Base-by-base conservation (phyloP, 148 eudicot species). In the Nepenthes gracilis region DNA sequence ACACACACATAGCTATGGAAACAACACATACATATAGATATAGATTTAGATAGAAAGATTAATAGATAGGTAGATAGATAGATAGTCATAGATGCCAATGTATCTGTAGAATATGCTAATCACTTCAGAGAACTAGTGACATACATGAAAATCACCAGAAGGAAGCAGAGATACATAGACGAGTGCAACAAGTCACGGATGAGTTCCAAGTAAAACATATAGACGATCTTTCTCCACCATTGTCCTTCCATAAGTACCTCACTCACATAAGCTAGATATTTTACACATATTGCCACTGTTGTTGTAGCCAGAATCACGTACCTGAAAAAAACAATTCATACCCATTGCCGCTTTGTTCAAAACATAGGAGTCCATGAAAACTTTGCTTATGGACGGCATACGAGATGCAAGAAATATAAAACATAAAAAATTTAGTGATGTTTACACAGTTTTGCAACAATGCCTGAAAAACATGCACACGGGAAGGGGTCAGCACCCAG, bases 241-340 rank as follows among this genome's bases (percentile, higher is more conserved):
- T 93, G 98, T 45, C 98, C 98, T 67, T 93, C 98, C 98, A 93
- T 88, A 65, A 88, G 85, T 89, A 93, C 83, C 81, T 93, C 98
- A 57, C 84, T 77, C 36, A 88, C 89, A 60, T 88, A 86, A 66
- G 88, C 88, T 62, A 73, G 58, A 66, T 93, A 93, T 72, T 93
- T 93, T 36, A 93, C 88, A 78, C 86, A 84, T 54, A 81, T 88
- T 12, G 96, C 80, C 15, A 88, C 84, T 10, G 91, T 93, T 63
- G 98, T 84, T 40, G 98, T 93, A 33, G 95, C 98, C 60, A 93
- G 75, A 80, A 93, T 93, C 98, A 88, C 82, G 76, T 93, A 88
- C 83, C 98, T 93, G 86, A 60, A 64, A 11, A 14, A 64, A 11
- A 47, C 2, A 37, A 43, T 33, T 5, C 59, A 38, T 43, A 33